Conservation (phyloP, 208 protist genomes). For the Wallacemonas sp. region DNA sequence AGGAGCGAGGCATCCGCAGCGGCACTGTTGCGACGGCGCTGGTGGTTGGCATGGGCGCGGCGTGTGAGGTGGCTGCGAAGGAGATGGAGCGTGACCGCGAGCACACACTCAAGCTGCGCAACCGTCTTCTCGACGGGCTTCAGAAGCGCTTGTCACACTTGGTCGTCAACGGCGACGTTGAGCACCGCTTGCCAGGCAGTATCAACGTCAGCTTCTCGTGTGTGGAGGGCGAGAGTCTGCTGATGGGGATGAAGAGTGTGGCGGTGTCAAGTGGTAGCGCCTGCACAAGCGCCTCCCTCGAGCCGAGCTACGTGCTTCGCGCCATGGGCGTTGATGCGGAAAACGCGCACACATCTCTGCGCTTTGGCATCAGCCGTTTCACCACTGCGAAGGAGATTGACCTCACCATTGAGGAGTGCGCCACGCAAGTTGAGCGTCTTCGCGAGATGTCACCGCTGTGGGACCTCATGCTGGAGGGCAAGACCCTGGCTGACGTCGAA, state of each 20-base stretch:
- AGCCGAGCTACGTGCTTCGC: conserved; percentile 99
- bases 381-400: conserved; percentile 97
- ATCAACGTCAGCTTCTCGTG: conserved; percentile 99
- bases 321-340: conserved; percentile 98
- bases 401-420: conserved; percentile 87
- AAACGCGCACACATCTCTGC: conserved; percentile 98
- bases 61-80: conserved; percentile 82
- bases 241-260: conserved; percentile 98
- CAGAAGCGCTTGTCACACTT: conserved; percentile 81
- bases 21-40: conserved; percentile 95
- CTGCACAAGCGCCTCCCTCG: conserved; percentile 98
- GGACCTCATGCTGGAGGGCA: conserved; percentile 98
- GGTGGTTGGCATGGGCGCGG: conserved; percentile 94
- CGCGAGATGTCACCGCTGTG: conserved; percentile 98
- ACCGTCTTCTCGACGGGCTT: conserved; percentile 89
- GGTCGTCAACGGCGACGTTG: conserved; percentile 93
- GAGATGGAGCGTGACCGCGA: conserved; percentile 95
- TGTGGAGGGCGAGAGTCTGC: conserved; percentile 98
- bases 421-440: conserved; percentile 93
- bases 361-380: conserved; percentile 98
- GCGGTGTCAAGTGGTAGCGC: conserved; percentile 97
- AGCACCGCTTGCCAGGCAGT: conserved; percentile 94
- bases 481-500: conserved; percentile 89
- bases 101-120: conserved; percentile 82
- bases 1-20: conserved; percentile 96